Evolutionary conservation across 2,329 filamentous ascomycete species (phyloP), one percentile per base, ranked within the genome.

Genomic region (Elsinoe ampelina): DNA sequence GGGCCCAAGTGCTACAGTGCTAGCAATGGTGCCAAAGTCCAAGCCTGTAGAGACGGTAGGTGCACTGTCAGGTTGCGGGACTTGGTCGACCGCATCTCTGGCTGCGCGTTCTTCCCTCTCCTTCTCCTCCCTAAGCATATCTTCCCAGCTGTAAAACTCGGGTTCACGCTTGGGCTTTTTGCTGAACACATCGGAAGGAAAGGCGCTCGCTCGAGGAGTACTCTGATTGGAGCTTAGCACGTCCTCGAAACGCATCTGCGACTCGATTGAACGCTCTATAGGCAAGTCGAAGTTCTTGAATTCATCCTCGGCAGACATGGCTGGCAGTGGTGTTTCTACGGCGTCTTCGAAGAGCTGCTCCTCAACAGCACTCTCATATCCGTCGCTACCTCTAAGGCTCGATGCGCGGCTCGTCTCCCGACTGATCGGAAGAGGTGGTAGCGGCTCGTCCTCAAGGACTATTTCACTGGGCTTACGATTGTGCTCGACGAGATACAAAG

Each of bases 401-500:
- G 66, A 73, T 35, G 70, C 70, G 12, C 70, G 70, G 13, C 71
- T 71, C 0, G 73, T 70, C 2, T 71, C 70, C 12, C 71, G 70
- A 61, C 75, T 77, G 0, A 72, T 71, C 11, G 75, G 77, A 12
- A 83, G 70, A 26, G 76, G 77, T 5, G 81, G 80, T 1, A 82
- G 68, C 2, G 73, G 65, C 41, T 76, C 66, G 22, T 72, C 70
- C 6, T 62, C 58, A 32, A 60, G 63, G 17, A 69, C 73, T 2
- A 74, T 61, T 74, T 67, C 60, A 68, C 72, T 65, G 15, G 68
- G 65, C 63, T 78, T 77, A 15, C 73, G 71, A 61, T 77, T 80
- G 30, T 77, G 83, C 68, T 95, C 87, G 5, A 95, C 81, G 19
- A 95, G 82, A 70, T 87, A 92, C 7, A 96, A 73, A 0, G 91